Evolutionary conservation across 2,329 filamentous ascomycete genomes (phyloP).

Genomic region (Stachybotrys elegans): DNA sequence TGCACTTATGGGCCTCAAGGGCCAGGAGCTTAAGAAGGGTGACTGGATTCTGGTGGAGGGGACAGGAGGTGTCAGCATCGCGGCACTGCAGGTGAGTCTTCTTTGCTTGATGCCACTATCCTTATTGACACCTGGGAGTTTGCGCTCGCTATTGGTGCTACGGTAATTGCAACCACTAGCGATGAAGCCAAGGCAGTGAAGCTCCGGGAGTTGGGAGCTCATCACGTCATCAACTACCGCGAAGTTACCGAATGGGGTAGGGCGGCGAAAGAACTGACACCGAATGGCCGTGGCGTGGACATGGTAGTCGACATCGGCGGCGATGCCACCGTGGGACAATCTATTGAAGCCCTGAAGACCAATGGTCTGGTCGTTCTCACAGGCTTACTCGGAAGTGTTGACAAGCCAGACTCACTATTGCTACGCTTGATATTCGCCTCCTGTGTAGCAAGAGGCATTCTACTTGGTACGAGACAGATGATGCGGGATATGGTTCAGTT

Average conservation of each 20-base stretch:
- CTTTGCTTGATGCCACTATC: too few relatives aligned
- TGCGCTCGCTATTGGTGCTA: not conserved
- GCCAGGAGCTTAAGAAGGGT: not conserved
- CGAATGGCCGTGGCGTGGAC: not conserved
- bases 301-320: slow-evolving; percentile 1
- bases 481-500: slow-evolving; percentile 2
- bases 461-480: slow-evolving; percentile 2
- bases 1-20: slow-evolving; percentile 1
- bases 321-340: not conserved
- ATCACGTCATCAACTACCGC: slow-evolving; percentile 4
- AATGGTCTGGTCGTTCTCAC: not conserved
- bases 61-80: slow-evolving; percentile 2
- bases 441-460: not conserved
- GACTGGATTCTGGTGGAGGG: slow-evolving; percentile 2
- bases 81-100: slow-evolving; percentile 1
- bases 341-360: not conserved
- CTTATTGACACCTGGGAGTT: not conserved
- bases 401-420: not conserved
- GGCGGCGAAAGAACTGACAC: not conserved
- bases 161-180: slow-evolving; percentile 2
- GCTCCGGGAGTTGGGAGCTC: not conserved
- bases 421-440: not conserved
- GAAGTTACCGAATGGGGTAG: slow-evolving; percentile 1
- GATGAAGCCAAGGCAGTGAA: not conserved
- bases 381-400: not conserved